Percentiles rank a stretch among this genome's conserved stretches.
These are phyloP conservation scores for Yamadazyma kitorensis DNA, from an alignment of 805 yeast genomes.

Conservation along the genomic window DNA sequence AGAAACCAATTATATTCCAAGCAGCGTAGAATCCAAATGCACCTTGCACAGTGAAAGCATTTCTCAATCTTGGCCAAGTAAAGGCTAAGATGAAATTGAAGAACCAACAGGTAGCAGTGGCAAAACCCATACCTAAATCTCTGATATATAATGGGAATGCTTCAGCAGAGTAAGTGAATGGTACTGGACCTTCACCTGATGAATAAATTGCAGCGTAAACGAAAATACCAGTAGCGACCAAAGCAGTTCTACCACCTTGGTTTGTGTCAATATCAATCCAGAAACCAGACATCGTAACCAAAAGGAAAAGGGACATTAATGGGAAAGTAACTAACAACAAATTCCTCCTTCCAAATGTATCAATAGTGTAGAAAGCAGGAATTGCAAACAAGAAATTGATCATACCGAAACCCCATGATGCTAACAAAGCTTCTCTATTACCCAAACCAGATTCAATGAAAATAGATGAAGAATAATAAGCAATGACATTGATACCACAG, in stretches of 20 bases:
- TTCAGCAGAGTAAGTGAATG: constrained; percentile 86
- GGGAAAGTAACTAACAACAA: constrained; percentile 61
- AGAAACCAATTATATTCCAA: constrained; percentile 72
- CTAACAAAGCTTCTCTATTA: constrained; percentile 62
- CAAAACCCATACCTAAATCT: constrained; percentile 77
- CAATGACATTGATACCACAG: constrained; percentile 87
- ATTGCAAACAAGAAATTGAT: constrained; percentile 76
- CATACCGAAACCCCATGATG: constrained; percentile 86
- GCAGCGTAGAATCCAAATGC: constrained; percentile 90
- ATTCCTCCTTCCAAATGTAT: constrained; percentile 69
- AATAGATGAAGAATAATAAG: constrained; percentile 78
- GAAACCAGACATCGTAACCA: constrained; percentile 69
- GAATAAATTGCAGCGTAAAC: constrained; percentile 72
- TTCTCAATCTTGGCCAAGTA: constrained; percentile 74
- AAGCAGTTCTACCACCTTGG: constrained; percentile 56
- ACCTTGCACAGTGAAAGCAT: constrained; percentile 72
- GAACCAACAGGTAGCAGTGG: constrained; percentile 74
- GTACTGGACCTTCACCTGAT: constrained; percentile 86
- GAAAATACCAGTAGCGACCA: constrained; percentile 71
- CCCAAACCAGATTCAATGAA: constrained; percentile 66
- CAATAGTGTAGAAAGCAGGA: constrained; percentile 81
- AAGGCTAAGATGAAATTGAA: constrained; percentile 68
- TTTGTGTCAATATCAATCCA: constrained; percentile 51
- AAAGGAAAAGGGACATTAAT: constrained; percentile 54
- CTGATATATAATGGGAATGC: constrained; percentile 74